Evolutionary conservation across 768 basidiomycete genomes (phyloP).

Genomic region (Tricholoma sp.): DNA sequence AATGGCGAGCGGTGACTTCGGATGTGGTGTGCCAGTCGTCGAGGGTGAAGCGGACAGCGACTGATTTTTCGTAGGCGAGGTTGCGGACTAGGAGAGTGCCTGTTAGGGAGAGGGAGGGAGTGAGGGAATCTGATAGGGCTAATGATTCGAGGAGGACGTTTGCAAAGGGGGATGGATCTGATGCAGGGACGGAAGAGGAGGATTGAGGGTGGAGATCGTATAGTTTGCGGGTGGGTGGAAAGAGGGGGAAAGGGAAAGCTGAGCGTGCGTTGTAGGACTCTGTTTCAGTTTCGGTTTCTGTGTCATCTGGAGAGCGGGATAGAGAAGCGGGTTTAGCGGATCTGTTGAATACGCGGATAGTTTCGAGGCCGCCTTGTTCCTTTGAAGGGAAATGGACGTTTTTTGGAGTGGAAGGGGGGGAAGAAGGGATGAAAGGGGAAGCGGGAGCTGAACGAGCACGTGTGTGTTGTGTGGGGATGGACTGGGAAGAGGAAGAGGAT

Average conservation of each 20-base stretch:
- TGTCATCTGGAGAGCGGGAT: constrained; percentile 35
- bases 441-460: constrained; percentile 51
- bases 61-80: constrained; percentile 78
- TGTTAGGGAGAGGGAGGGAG: constrained; percentile 18
- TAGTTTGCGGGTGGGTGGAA: constrained; percentile 18
- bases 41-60: constrained; percentile 83
- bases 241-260: constrained; percentile 4
- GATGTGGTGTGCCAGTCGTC: constrained; percentile 93
- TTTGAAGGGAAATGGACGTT: constrained; percentile 82
- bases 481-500: constrained; percentile 39
- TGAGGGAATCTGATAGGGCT: constrained; percentile 3
- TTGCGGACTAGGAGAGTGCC: constrained; percentile 86
- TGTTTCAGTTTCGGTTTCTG: constrained; percentile 43
- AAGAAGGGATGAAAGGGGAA: constrained; percentile 24
- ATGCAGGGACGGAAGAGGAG: constrained; percentile 25
- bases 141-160: constrained; percentile 29
- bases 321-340: constrained; percentile 62
- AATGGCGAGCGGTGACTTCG: constrained; percentile 63
- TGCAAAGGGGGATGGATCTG: constrained; percentile 14
- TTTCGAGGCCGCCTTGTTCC: constrained; percentile 40
- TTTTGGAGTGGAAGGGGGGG: constrained; percentile 32
- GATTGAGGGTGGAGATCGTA: constrained; percentile 19
- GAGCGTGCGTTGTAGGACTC: constrained; percentile 25
- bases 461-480: constrained; percentile 33
- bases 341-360: constrained; percentile 57